These are phyloP conservation scores for Talaromyces sp. DNA, from an alignment of 2,329 filamentous ascomycete genomes.

Conservation along the genomic window DNA sequence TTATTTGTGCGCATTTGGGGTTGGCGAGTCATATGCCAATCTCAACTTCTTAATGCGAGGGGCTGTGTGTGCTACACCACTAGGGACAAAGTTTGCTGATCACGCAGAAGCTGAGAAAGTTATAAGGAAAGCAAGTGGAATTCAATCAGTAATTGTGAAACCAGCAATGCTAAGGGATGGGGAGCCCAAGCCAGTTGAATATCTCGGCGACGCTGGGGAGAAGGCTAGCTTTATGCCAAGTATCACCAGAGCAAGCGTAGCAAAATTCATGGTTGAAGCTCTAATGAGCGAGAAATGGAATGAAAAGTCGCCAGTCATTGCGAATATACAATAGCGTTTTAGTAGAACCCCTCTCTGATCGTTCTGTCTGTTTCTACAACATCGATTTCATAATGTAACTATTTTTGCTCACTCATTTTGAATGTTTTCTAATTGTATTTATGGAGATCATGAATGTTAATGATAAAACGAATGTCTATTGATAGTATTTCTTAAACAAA, in stretches of 20 bases:
- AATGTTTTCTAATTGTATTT: no score
- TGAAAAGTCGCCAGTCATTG: slow-evolving; percentile 5
- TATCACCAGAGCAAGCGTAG: slow-evolving; percentile 9
- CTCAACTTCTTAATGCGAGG: slow-evolving; percentile 9
- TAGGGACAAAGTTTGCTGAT: slow-evolving; percentile 1
- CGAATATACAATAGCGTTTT: not conserved
- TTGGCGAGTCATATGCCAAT: not conserved
- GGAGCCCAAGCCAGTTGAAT: not conserved
- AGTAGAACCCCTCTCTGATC: not conserved
- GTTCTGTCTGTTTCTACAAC: not conserved
- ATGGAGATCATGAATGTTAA: no score
- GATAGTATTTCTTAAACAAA: no score
- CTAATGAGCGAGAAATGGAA: not conserved
- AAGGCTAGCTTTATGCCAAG: slow-evolving; percentile 8
- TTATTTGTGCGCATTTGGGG: slow-evolving; percentile 8
- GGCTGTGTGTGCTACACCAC: not conserved
- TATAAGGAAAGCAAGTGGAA: not conserved
- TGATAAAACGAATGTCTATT: no score
- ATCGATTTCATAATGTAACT: no score
- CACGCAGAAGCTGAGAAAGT: slow-evolving; percentile 4
- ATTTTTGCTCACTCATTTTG: no score
- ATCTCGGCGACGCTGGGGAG: slow-evolving; percentile 2
- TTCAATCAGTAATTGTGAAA: slow-evolving; percentile 2
- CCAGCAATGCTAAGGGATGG: slow-evolving; percentile 6
- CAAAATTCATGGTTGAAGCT: slow-evolving; percentile 4